Conservation (phyloP, 2,329 filamentous ascomycete species). For the Fusarium fujikuroi region DNA sequence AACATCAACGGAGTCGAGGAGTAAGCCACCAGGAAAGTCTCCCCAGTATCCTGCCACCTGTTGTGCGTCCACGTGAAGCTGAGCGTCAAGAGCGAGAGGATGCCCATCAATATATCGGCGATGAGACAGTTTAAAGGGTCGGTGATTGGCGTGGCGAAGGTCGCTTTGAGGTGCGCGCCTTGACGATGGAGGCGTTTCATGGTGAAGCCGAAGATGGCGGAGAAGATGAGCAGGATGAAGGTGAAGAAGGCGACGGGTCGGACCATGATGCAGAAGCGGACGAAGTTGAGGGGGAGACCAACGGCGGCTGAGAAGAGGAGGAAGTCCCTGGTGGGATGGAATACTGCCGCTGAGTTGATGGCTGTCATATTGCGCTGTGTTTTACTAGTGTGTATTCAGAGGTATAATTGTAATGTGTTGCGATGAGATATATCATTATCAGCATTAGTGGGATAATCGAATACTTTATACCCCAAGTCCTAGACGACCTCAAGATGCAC, state of each 20-base stretch:
- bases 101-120: neutral
- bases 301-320: neutral
- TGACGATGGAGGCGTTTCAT: neutral
- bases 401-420: fast-evolving
- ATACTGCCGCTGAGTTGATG: neutral
- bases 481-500: fast-evolving
- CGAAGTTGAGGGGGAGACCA: neutral
- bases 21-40: neutral
- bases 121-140: neutral
- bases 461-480: neutral
- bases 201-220: neutral
- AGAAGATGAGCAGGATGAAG: neutral
- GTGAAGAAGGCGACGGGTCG: neutral
- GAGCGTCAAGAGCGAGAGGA: neutral
- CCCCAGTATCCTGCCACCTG: neutral
- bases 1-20: neutral
- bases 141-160: neutral
- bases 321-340: neutral
- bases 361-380: neutral
- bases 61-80: neutral
- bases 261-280: conserved; percentile 4
- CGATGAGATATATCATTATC: fast-evolving
- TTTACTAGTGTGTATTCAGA: no score
- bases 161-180: neutral
- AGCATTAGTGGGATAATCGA: neutral